A percentile compares a stretch with the other conserved stretches of the same genome.
phyloP scores from a whole-genome alignment of 2,329 filamentous ascomycete genomes.

The Apiospora pterosperma region DNA sequence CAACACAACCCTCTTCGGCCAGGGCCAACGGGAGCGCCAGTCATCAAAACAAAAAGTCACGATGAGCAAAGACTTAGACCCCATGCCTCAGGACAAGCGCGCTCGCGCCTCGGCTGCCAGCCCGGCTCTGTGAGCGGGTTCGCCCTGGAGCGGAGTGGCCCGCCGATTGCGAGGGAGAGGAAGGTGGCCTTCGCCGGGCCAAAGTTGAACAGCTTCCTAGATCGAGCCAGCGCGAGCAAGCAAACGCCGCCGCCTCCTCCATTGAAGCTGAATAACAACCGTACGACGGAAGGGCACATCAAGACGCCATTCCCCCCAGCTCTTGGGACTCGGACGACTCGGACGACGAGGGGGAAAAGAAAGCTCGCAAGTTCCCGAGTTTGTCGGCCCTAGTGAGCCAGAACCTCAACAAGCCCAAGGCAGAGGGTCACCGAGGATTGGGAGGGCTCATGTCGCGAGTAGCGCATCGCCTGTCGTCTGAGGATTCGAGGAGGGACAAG shows the following conservation, averaged over 20 bases:
- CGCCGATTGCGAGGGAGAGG: background rate
- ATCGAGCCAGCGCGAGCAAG: background rate
- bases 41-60: background rate
- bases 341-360: conserved; percentile 6
- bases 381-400: background rate
- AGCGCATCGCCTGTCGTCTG: conserved; percentile 2
- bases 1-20: background rate
- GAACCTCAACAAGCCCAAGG: background rate
- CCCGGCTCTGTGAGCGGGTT: background rate
- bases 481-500: conserved; percentile 8
- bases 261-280: background rate
- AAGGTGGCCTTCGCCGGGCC: background rate
- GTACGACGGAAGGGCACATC: conserved; percentile 6
- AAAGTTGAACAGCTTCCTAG: background rate
- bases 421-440: background rate
- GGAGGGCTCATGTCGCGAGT: conserved; percentile 8
- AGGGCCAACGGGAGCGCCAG: background rate
- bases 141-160: background rate
- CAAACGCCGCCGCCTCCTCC: background rate
- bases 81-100: background rate
- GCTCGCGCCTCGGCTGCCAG: background rate
- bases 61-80: background rate
- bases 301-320: conserved; percentile 16
- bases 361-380: background rate
- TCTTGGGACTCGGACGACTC: conserved; percentile 17